Conservation (phyloP, 78 protist genomes). For the Guillardia theta region DNA sequence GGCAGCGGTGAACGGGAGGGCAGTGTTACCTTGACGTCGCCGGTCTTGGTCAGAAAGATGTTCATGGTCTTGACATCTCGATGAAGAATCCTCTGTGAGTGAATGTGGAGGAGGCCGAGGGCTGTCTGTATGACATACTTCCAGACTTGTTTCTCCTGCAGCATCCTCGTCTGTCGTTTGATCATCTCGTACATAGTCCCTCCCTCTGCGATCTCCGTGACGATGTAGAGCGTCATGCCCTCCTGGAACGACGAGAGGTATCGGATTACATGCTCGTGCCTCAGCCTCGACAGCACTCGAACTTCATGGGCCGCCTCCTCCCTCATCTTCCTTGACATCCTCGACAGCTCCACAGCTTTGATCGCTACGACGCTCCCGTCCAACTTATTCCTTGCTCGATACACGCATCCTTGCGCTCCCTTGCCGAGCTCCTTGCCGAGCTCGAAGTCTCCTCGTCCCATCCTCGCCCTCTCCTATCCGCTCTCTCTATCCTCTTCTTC, state of each 20-base stretch:
- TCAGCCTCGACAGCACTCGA: not conserved
- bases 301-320: not conserved
- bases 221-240: slow-evolving; percentile 52
- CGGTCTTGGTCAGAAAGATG: slow-evolving; percentile 44
- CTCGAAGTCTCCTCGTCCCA: not conserved
- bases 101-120: slow-evolving; percentile 40
- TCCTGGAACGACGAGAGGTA: slow-evolving; percentile 60
- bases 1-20: no score
- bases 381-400: not conserved
- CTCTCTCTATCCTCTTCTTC: no score
- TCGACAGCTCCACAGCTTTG: not conserved
- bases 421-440: not conserved
- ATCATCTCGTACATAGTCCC: slow-evolving; percentile 49
- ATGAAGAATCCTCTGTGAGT: slow-evolving; percentile 54
- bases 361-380: not conserved
- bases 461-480: not conserved
- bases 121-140: slow-evolving; percentile 22
- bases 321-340: not conserved
- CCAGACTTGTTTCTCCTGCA: slow-evolving; percentile 38
- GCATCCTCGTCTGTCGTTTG: not conserved
- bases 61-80: slow-evolving; percentile 64
- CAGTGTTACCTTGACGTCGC: slow-evolving; percentile 46
- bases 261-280: not conserved
- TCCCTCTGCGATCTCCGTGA: slow-evolving; percentile 64
- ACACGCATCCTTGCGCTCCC: not conserved